Evolutionary conservation across 2,329 filamentous ascomycete species (phyloP).

Genomic region (Phyllosticta capitalensis): DNA sequence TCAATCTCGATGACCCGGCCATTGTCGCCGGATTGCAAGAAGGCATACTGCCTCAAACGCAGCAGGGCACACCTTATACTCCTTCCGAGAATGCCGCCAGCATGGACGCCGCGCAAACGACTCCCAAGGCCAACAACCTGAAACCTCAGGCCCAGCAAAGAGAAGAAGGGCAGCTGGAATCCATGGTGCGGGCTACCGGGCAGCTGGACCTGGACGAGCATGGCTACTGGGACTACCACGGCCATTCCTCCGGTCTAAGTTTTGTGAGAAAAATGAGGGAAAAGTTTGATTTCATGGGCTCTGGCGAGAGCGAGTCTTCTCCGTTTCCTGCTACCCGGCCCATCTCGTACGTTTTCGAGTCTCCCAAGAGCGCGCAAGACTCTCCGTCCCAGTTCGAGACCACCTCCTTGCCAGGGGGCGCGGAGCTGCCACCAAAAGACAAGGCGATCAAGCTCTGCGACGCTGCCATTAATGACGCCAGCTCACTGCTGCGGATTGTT

Average conservation of each 20-base stretch:
- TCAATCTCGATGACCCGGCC: slow-evolving; percentile 75
- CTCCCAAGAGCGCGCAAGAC: slow-evolving; percentile 53
- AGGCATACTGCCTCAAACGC: slow-evolving; percentile 42
- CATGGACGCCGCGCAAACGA: neutral
- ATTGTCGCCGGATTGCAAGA: slow-evolving; percentile 70
- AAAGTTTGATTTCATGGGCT: slow-evolving; percentile 70
- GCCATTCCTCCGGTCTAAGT: slow-evolving; percentile 81
- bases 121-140: slow-evolving; percentile 4
- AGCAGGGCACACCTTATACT: slow-evolving; percentile 11
- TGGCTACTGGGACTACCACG: slow-evolving; percentile 91
- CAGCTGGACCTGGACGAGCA: slow-evolving; percentile 85
- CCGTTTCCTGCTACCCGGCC: slow-evolving; percentile 48
- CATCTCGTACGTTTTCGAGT: slow-evolving; percentile 55
- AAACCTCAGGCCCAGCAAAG: slow-evolving; percentile 12
- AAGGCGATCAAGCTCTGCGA: slow-evolving; percentile 49
- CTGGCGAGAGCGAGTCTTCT: slow-evolving; percentile 48
- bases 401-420: slow-evolving; percentile 16
- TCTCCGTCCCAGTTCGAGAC: slow-evolving; percentile 48
- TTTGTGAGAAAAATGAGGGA: slow-evolving; percentile 83
- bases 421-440: slow-evolving; percentile 57
- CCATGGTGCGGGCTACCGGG: slow-evolving; percentile 90
- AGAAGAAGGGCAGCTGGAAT: slow-evolving; percentile 56
- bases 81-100: neutral
- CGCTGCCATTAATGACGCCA: slow-evolving; percentile 53
- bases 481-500: slow-evolving; percentile 59